Evolutionary conservation across 257 asterid genomes (phyloP), one percentile per base, ranked within the genome.

Genomic region (Nicotiana obtusifolia): DNA sequence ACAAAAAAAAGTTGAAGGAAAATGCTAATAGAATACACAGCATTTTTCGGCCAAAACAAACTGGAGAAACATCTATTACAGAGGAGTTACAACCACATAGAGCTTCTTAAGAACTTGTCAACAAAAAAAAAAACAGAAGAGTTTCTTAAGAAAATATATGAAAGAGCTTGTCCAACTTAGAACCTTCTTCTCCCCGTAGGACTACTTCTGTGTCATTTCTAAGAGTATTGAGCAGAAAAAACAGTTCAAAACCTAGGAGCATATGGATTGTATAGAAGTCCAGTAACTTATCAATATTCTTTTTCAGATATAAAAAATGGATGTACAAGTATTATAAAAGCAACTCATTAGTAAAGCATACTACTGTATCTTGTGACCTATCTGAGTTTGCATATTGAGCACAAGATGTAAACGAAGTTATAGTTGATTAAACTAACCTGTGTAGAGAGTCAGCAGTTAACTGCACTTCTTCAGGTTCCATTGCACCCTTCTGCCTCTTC

Each of bases 381-480:
- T 33, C 52, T 31, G 52, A 16, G 76, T n/a, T 33, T 66, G 54
- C 73, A 44, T 10, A 30, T 68, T 49, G 26, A 30, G 26, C 77
- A 62, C 66, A 76, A 49, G 54, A 76, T 28, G 64, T 61, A 13
- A 17, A 14, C 3, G 35, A 30, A 59, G 35, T 33, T 67, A 53
- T 60, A 64, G 82, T 37, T 80, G 44, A 64, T 54, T 81, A 68
- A 81, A 85, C 87, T 78, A 86, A 94, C 99, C 98, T 96, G 82
- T 91, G 99, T 41, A 96, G 90, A 53, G 99, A 92, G 84, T 96
- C 93, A 69, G 97, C 89, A 30, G 98, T 96, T 92, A 96, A 81
- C 84, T 94, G 97, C 86, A 94, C 97, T 90, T 94, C 98, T 88
- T 91, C 95, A 83, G 89, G 97, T 80, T 91, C 97, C 98, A 96